phyloP scores from a whole-genome alignment of 495 filamentous ascomycete species.

The Neohortaea acidophila region DNA sequence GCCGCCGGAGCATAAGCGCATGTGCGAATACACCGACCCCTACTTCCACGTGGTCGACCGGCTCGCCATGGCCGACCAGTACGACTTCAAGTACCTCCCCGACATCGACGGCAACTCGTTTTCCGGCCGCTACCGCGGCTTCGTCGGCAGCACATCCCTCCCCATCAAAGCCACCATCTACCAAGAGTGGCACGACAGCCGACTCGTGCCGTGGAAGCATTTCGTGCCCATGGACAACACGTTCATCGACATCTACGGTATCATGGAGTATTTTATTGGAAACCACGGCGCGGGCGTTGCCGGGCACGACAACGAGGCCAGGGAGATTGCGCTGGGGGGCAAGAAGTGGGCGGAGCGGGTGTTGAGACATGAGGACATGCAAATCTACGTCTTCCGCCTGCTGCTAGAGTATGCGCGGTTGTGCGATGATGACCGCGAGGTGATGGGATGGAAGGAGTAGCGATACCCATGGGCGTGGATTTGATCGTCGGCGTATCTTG shows the following conservation, averaged over 20 bases:
- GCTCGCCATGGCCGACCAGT: conserved; percentile 17
- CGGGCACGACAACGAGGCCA: conserved; percentile 42
- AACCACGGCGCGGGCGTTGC: conserved; percentile 23
- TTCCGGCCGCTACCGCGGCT: conserved; percentile 22
- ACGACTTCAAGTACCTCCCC: conserved; percentile 26
- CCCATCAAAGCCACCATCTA: conserved; percentile 30
- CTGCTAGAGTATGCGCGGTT: conserved; percentile 58
- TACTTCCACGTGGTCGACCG: conserved; percentile 17
- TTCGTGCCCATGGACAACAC: conserved; percentile 74
- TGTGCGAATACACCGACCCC: conserved; percentile 21
- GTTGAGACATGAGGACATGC: conserved; percentile 56
- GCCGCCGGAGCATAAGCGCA: neutral
- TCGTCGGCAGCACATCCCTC: conserved; percentile 16
- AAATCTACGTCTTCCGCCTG: conserved; percentile 52
- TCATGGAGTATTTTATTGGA: conserved; percentile 70
- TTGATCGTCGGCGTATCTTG: too few species aligned
- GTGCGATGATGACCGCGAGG: conserved; percentile 48
- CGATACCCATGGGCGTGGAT: neutral
- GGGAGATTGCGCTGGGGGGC: conserved; percentile 46
- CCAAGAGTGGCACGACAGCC: conserved; percentile 26
- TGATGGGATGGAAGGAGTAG: conserved; percentile 48
- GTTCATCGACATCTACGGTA: conserved; percentile 57
- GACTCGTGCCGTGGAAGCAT: conserved; percentile 27
- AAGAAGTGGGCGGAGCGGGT: conserved; percentile 54
- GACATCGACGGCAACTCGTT: conserved; percentile 28